Evolutionary conservation across 179 eudicot genomes (phyloP).

Genomic region (Beta lomatogona): DNA sequence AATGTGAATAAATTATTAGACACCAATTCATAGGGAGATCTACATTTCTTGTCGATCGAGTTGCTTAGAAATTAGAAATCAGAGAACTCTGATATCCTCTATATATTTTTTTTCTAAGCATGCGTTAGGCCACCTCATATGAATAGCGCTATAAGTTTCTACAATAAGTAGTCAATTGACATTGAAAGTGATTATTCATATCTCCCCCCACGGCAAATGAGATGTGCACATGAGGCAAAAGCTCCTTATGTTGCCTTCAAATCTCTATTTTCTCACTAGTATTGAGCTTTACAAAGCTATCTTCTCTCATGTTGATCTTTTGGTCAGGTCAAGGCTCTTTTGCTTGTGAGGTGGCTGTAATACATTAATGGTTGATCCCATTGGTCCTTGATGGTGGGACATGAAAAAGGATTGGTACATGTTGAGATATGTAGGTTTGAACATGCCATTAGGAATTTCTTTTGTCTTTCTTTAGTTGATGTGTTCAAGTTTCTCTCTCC

Average conservation of each 20-base stretch:
- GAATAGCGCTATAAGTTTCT: neutral
- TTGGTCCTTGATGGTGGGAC: neutral
- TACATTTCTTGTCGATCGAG: neutral
- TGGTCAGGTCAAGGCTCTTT: neutral
- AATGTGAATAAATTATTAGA: neutral
- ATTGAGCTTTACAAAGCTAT: neutral
- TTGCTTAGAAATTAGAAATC: neutral
- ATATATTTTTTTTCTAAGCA: neutral
- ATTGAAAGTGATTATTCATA: neutral
- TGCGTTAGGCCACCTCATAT: neutral
- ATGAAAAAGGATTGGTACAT: neutral
- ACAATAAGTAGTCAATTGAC: neutral
- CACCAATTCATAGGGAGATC: neutral
- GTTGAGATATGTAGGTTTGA: slow-evolving; percentile 5
- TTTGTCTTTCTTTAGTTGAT: neutral
- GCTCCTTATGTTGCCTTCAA: neutral
- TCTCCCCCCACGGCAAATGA: neutral
- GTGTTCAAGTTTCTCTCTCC: neutral
- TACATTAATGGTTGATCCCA: no score
- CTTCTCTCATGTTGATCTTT: neutral
- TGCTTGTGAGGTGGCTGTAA: neutral
- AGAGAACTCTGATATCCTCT: neutral
- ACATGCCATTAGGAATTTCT: neutral
- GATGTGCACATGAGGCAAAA: neutral
- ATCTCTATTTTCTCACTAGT: neutral